These are phyloP conservation scores for Atkinsonella hypoxylon DNA, from an alignment of 2,329 filamentous ascomycete species.

Conservation along the genomic window DNA sequence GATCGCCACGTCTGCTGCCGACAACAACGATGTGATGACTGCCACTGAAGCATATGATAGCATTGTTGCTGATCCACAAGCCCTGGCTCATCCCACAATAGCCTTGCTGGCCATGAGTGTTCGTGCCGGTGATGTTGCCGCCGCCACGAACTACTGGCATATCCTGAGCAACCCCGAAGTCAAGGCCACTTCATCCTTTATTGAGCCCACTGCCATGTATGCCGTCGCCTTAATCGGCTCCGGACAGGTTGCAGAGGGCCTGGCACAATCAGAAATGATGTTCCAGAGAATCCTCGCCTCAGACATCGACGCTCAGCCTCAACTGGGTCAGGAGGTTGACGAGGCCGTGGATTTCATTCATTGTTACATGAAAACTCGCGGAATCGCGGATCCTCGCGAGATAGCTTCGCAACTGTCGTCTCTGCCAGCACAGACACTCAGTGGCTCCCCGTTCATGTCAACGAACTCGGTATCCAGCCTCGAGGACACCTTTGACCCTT, in stretches of 20 bases:
- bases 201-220: constrained; percentile 87
- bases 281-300: constrained; percentile 68
- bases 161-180: constrained; percentile 53
- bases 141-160: constrained; percentile 71
- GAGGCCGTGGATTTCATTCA: constrained; percentile 65
- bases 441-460: constrained; percentile 38
- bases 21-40: constrained; percentile 57
- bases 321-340: constrained; percentile 69
- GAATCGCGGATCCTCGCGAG: constrained; percentile 43
- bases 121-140: constrained; percentile 65
- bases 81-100: constrained; percentile 50
- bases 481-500: constrained; percentile 83
- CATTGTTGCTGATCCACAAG: constrained; percentile 38
- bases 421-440: constrained; percentile 31
- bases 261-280: constrained; percentile 72
- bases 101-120: constrained; percentile 81
- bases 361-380: constrained; percentile 44
- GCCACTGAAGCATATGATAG: constrained; percentile 55
- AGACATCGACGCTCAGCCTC: constrained; percentile 35
- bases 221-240: constrained; percentile 77
- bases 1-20: constrained; percentile 68
- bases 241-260: constrained; percentile 70
- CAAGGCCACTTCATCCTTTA: constrained; percentile 50
- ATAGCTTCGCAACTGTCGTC: constrained; percentile 33
- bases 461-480: constrained; percentile 47